phyloP scores from a whole-genome alignment of 768 basidiomycete genomes.

The Suillus alpinus region DNA sequence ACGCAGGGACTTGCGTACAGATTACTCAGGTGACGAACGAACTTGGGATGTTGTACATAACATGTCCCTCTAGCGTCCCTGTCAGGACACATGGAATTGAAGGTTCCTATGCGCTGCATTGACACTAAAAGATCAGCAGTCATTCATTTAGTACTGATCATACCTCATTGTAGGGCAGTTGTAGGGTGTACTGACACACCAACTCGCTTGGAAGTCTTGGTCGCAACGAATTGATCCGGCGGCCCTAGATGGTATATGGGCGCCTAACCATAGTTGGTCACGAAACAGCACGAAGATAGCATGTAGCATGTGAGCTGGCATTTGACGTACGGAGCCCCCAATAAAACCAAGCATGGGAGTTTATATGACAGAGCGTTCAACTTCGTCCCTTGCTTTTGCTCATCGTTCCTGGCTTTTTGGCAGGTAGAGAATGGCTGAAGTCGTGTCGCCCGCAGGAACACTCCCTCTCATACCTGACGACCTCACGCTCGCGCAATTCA shows the following conservation, averaged over 20 bases:
- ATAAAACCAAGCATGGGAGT: background rate
- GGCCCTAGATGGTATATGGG: too few species aligned
- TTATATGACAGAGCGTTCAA: background rate
- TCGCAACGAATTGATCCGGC: too few species aligned
- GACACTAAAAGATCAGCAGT: too few species aligned
- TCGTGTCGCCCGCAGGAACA: constrained; percentile 25
- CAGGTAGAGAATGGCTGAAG: constrained; percentile 22
- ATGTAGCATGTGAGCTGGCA: background rate
- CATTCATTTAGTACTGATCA: too few species aligned
- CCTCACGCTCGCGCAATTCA: constrained; percentile 36
- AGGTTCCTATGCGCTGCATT: background rate
- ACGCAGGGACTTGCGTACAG: background rate
- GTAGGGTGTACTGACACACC: too few species aligned
- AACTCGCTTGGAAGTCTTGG: too few species aligned
- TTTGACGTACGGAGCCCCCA: background rate
- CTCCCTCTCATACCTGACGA: constrained; percentile 38
- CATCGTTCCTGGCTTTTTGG: background rate
- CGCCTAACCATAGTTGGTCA: too few species aligned
- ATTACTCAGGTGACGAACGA: background rate
- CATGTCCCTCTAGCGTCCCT: background rate
- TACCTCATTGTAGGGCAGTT: too few species aligned
- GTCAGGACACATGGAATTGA: background rate
- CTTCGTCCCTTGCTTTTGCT: background rate
- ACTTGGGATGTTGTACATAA: background rate
- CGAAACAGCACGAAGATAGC: background rate